These are phyloP conservation scores for Amanita jacksonii DNA, from an alignment of 768 basidiomycete species.

Conservation along the genomic window DNA sequence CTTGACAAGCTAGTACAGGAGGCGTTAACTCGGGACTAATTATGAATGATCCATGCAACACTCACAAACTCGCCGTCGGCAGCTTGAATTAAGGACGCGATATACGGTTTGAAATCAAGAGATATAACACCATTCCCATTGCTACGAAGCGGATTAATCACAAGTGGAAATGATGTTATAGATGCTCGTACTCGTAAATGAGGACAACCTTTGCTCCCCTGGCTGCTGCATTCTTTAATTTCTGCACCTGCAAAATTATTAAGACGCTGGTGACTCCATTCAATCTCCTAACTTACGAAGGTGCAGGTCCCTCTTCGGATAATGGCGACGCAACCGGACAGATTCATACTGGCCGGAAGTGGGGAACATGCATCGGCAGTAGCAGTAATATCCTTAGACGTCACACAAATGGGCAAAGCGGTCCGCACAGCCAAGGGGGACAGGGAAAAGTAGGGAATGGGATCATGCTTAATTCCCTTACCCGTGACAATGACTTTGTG, in stretches of 20 bases:
- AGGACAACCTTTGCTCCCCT: slow-evolving; percentile 40
- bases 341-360: slow-evolving; percentile 41
- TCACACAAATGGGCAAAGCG: slow-evolving; percentile 45
- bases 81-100: slow-evolving; percentile 40
- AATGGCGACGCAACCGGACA: slow-evolving; percentile 43
- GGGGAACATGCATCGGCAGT: slow-evolving; percentile 51
- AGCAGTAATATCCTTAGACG: slow-evolving; percentile 43
- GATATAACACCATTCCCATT: slow-evolving; percentile 38
- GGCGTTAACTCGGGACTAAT: no score
- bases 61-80: slow-evolving; percentile 47
- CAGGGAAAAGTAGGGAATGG: slow-evolving; percentile 45
- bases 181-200: slow-evolving; percentile 43
- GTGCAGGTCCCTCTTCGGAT: slow-evolving; percentile 52
- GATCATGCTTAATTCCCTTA: slow-evolving; percentile 33
- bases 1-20: slow-evolving; percentile 38
- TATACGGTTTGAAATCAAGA: slow-evolving; percentile 36
- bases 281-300: slow-evolving; percentile 26
- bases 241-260: slow-evolving; percentile 27
- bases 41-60: slow-evolving; percentile 15
- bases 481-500: slow-evolving; percentile 40
- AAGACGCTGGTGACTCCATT: neutral
- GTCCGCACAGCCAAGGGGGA: slow-evolving; percentile 37
- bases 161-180: no score
- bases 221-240: slow-evolving; percentile 43
- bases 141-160: slow-evolving; percentile 18